These are phyloP conservation scores for Neonectria magnoliae DNA, from an alignment of 2,329 filamentous ascomycete genomes.

Conservation along the genomic window DNA sequence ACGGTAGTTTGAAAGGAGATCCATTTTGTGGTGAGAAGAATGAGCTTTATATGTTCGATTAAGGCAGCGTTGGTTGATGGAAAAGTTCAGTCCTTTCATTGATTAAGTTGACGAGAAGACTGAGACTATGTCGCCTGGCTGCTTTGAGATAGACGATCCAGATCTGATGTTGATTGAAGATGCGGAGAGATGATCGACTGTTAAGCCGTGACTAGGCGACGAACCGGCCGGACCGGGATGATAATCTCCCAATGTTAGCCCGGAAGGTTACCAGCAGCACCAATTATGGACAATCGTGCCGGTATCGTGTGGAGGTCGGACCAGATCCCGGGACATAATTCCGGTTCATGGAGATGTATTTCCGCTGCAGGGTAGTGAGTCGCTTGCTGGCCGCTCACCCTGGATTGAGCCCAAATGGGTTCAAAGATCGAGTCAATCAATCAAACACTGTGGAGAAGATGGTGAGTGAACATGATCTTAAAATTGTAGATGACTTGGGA, in stretches of 20 bases:
- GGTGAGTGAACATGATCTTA: too few relatives aligned
- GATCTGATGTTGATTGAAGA: not conserved
- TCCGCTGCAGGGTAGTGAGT: too few relatives aligned
- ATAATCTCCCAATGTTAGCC: not conserved
- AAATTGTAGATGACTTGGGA: too few relatives aligned
- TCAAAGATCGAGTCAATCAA: too few relatives aligned
- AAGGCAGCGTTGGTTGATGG: too few relatives aligned
- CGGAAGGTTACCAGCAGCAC: not conserved
- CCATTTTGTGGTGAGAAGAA: constrained; percentile 19
- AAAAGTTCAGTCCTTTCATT: not conserved
- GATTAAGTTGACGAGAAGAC: not conserved
- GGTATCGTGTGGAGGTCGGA: not conserved
- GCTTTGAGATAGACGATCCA: not conserved
- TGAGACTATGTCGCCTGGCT: not conserved
- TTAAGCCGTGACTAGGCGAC: not conserved
- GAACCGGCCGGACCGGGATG: not conserved
- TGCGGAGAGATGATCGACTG: not conserved
- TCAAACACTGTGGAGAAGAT: too few relatives aligned
- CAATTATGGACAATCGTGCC: not conserved
- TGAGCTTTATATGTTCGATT: too few relatives aligned
- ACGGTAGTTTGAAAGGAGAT: constrained; percentile 42
- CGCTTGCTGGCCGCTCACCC: too few relatives aligned
- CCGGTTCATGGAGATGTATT: not conserved
- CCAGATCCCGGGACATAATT: not conserved
- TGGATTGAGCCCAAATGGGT: too few relatives aligned